Evolutionary conservation across 805 yeast species (phyloP), one percentile per base, ranked within the genome.

Genomic region (Lachancea waltii): DNA sequence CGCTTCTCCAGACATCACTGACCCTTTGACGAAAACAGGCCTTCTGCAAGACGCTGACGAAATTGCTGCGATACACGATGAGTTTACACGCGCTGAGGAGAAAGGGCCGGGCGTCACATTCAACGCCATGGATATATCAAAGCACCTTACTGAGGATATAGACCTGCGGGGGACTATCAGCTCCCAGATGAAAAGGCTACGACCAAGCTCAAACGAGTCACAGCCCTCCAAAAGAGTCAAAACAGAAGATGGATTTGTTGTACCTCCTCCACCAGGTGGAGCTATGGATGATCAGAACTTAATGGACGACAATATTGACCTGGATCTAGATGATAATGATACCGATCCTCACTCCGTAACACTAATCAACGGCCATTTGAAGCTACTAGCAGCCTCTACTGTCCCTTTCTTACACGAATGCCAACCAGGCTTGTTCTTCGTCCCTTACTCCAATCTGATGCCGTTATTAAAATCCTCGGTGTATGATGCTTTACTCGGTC

Each of bases 351-450:
- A 54, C 24, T 50, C 60, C 1, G 40, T 58, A 5, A 41, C 55
- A 3, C 46, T 69, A 8, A 64, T 82, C 8, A 75, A 69, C 36
- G 71, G 76, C 35, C 97, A 92, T 58, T 63, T 90, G 48, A 78
- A 76, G 51, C 64, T 89, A 8, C 67, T 90, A 23, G 63, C 82
- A 1, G 47, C 52, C 7, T 51, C 60, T 5, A 62, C 68, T 1
- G 60, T 77, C 2, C 79, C 81, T 22, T 86, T 90, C 47, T 54
- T 90, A 33, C 58, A 65, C 43, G 81, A 77, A 58, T 46, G 71
- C 49, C 67, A 65, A 63, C 76, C 67, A 65, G 81, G 74, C 47
- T 58, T 63, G 1, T 84, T 68, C 52, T 74, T 75, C 44, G 71
- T 83, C 14, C 92, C 92, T 31, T 80, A 69, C 56, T 64, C 74